Evolutionary conservation across 2,329 filamentous ascomycete species (phyloP).

Genomic region (Aspergillus ustus): DNA sequence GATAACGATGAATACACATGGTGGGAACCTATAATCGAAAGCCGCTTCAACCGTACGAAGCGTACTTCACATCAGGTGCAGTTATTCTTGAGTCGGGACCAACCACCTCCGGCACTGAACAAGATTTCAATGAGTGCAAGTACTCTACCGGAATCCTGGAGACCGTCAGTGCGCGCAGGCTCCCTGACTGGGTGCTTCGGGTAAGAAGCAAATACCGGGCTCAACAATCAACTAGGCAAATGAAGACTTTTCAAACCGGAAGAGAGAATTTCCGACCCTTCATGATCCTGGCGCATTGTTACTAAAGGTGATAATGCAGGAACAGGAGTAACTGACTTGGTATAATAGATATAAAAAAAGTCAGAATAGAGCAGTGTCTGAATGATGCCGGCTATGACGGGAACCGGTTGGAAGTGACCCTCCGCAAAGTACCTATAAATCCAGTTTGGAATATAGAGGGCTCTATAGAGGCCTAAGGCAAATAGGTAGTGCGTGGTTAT

Average conservation of each 20-base stretch:
- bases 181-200: not conserved
- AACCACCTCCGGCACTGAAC: not conserved
- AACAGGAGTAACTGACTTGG: constrained; percentile 65
- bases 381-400: constrained; percentile 83
- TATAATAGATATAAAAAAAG: constrained; percentile 99
- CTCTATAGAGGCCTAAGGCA: constrained; percentile 86
- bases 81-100: not conserved
- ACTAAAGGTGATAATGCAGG: not conserved
- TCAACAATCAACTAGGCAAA: not conserved
- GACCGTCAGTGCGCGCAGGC: not conserved
- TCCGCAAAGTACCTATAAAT: constrained; percentile 87
- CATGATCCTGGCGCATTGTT: constrained; percentile 58
- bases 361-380: constrained; percentile 97
- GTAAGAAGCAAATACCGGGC: not conserved
- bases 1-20: not conserved
- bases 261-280: constrained; percentile 89
- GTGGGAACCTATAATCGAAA: not conserved
- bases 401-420: constrained; percentile 81
- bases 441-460: constrained; percentile 98
- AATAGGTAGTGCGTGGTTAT: constrained; percentile 99
- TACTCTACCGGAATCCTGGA: not conserved
- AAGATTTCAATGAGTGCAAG: not conserved
- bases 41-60: not conserved
- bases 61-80: not conserved
- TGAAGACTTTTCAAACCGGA: constrained; percentile 63